Evolutionary conservation across 2,329 filamentous ascomycete species (phyloP), one percentile per base, ranked within the genome.

Genomic region (Fusarium sp.): DNA sequence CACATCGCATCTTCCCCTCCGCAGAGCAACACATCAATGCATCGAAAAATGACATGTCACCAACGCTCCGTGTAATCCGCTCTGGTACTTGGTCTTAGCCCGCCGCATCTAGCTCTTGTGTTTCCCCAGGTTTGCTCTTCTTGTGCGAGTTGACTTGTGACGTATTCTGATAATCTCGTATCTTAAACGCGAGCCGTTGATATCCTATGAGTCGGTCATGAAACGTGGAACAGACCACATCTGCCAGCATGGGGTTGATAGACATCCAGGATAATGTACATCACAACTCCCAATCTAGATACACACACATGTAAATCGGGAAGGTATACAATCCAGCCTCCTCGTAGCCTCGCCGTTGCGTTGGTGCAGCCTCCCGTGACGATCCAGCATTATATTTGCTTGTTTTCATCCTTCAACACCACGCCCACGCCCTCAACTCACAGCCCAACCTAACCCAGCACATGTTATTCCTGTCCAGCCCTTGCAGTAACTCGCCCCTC

Each of bases 11-110:
- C 38, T 40, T 42, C 51, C 22, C 14, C 42, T 22, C 28, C 33
- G 38, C 43, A 39, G 42, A 52, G 22, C 55, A 51, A 36, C 55
- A 58, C 36, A 43, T 42, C 17, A 34, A 33, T 49, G 45, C 55
- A 58, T 26, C 44, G 54, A 38, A 58, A 58, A 52, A 52, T 44
- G 55, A 58, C 46, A 24, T 58, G 55, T 58, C 55, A 52, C 17
- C 22, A 13, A 36, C 24, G 14, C 43, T 56, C 52, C 42, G 43
- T 56, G 43, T n/a, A 36, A 17, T 24, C 26, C 42, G 48, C 14
- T 18, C 36, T 8, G 31, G 43, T 33, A 36, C 31, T 15, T 38
- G 26, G 11, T 51, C 38, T 15, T 22, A 43, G n/a, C n/a, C 50
- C 34, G 46, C 42, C 39, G 53, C 34, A 58, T 58, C 55, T 36